Conservation (phyloP, 148 eudicot genomes). For the Fagopyrum esculentum region DNA sequence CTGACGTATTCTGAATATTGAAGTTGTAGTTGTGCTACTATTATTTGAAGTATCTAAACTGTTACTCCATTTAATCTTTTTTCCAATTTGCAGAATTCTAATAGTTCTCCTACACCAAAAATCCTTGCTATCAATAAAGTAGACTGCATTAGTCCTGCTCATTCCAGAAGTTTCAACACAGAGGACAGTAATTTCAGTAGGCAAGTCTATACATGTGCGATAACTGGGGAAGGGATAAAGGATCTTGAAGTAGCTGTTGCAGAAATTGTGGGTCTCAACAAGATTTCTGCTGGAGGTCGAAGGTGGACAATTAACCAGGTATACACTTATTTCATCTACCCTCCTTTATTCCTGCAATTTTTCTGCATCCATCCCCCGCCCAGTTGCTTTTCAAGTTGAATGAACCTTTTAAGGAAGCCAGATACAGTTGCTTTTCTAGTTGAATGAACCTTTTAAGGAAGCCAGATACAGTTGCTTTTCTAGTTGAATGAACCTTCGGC, state of each 20-base stretch:
- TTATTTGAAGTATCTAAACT: not conserved
- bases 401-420: no score
- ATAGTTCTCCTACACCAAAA: conserved; percentile 48
- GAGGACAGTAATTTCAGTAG: conserved; percentile 33
- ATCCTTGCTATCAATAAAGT: conserved; percentile 87
- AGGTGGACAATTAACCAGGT: conserved; percentile 95
- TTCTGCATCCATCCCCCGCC: not conserved
- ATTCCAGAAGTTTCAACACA: conserved; percentile 30
- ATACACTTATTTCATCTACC: not conserved
- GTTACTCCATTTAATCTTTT: not conserved
- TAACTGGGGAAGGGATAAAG: conserved; percentile 72
- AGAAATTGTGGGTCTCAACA: conserved; percentile 69
- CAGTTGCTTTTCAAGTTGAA: not conserved
- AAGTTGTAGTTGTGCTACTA: not conserved
- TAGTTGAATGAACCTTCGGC: not conserved
- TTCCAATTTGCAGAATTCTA: conserved; percentile 30
- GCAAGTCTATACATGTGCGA: conserved; percentile 70
- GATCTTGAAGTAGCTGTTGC: conserved; percentile 65
- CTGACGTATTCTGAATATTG: not conserved
- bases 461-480: not conserved
- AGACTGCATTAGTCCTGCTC: conserved; percentile 50
- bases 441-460: not conserved
- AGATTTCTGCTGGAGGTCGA: conserved; percentile 57
- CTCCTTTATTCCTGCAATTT: no score
- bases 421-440: not conserved